Conservation (phyloP, 2,329 filamentous ascomycete species). For the Fusarium duplospermum region DNA sequence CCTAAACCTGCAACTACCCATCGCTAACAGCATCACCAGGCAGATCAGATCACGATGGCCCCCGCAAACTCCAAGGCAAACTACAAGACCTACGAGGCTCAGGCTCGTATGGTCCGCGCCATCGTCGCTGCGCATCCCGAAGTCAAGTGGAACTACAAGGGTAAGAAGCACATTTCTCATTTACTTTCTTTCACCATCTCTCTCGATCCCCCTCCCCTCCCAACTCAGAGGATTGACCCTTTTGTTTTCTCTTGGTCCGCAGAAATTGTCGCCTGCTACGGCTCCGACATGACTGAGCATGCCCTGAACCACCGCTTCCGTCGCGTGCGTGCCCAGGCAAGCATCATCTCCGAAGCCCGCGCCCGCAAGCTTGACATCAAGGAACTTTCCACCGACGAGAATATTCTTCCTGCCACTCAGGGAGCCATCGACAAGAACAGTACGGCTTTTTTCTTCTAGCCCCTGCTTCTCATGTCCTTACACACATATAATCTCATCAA, state of each 20-base stretch:
- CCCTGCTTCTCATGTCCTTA: neutral
- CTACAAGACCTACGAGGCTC: constrained; percentile 70
- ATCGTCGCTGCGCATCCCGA: constrained; percentile 68
- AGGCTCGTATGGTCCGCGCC: constrained; percentile 70
- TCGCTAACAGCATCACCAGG: neutral
- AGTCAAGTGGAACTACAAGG: constrained; percentile 69
- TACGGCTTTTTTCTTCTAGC: constrained; percentile 44
- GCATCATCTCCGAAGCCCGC: constrained; percentile 53
- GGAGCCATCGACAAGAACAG: constrained; percentile 55
- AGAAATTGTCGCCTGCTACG: constrained; percentile 62
- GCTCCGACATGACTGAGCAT: constrained; percentile 60
- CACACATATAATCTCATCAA: constrained; percentile 11
- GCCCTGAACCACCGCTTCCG: constrained; percentile 65
- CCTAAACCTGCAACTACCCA: neutral
- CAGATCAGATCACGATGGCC: constrained; percentile 53
- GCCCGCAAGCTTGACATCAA: constrained; percentile 55
- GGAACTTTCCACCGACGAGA: constrained; percentile 52
- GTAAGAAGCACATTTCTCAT: constrained; percentile 55
- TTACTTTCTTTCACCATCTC: neutral
- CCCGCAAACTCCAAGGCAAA: constrained; percentile 58
- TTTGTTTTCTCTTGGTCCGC: constrained; percentile 32
- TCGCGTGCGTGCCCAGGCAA: constrained; percentile 56
- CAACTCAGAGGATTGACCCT: constrained; percentile 47
- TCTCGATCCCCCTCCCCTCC: too few species aligned
- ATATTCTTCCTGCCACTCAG: constrained; percentile 51